Percentiles rank a stretch among this genome's conserved stretches.
These are phyloP conservation scores for Neurospora tetraspora DNA, from an alignment of 495 filamentous ascomycete genomes.

Conservation along the genomic window DNA sequence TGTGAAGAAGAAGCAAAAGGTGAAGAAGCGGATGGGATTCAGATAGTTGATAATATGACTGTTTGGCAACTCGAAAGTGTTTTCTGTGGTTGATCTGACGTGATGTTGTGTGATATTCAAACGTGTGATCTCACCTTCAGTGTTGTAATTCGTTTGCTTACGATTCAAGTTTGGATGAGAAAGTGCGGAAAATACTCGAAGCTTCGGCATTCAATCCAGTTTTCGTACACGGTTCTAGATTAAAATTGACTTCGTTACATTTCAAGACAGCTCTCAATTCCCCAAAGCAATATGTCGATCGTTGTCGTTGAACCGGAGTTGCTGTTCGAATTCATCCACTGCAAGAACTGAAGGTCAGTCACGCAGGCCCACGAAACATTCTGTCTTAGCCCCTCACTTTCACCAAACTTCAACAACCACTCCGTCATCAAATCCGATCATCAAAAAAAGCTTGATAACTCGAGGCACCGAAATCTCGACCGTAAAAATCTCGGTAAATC, in stretches of 20 bases:
- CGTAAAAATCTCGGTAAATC: background rate
- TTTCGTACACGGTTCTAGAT: background rate
- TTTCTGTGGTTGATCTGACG: background rate
- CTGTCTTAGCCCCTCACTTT: background rate
- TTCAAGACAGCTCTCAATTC: background rate
- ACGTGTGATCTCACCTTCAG: background rate
- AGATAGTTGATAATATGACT: constrained; percentile 8
- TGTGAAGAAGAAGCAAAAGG: constrained; percentile 7
- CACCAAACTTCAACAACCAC: background rate
- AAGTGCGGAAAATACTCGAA: background rate
- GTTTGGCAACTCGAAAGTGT: background rate
- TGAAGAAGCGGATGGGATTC: constrained; percentile 4
- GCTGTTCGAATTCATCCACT: background rate
- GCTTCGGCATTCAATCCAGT: background rate
- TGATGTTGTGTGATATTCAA: background rate
- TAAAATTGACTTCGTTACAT: background rate
- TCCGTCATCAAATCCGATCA: background rate
- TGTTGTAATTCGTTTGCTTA: background rate
- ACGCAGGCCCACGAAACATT: background rate
- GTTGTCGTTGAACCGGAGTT: background rate
- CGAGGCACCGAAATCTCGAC: background rate
- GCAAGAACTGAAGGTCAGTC: background rate
- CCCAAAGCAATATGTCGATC: background rate
- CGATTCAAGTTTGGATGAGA: background rate
- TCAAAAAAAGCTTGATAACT: background rate